Base-by-base conservation (phyloP, 2,329 filamentous ascomycete species). In the Aspergillus texensis region DNA sequence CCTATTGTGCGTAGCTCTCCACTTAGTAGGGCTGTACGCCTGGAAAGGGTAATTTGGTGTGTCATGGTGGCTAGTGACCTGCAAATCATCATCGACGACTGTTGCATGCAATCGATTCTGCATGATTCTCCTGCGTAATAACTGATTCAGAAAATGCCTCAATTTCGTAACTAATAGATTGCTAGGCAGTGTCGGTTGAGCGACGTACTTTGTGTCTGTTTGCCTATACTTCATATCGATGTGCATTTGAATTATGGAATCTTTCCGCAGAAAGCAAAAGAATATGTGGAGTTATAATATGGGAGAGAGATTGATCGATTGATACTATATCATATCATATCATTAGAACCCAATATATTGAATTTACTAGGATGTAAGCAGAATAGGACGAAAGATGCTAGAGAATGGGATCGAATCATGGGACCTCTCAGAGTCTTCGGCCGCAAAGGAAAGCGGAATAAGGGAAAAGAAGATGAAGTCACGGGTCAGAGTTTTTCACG, bases 11-110 rank as follows among this genome's bases (percentile, higher is more conserved):
- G 50, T 12, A 54, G 30, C 32, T 39, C 65, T 66, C 67, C 68
- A 69, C 67, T 70, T 70, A 67, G 65, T 68, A 68, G 61, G 65
- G 62, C 65, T 65, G 67, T 63, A 60, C 36, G 45, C 62, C 65
- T 67, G 39, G 36, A 64, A 60, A 57, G 56, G 60, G 65, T 57
- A 58, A 65, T 70, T 70, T 63, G 54, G 63, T 70, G 67, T 70
- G 68, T 70, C 68, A 70, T 69, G 66, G 67, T 70, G 65, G 68
- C 65, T 65, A 66, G 58, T 63, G 60, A 45, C 61, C 65, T 69
- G 65, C 68, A 70, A 68, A 70, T 70, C 68, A 67, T 65, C 62
- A 62, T 62, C 66, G 60, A 48, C 62, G 39, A 57, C 55, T 46
- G 54, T 60, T 45, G 56, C 58, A 61, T 58, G 54, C 52, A 24